Conservation (phyloP, 441 rosid genomes). For the Populus trichocarpa region DNA sequence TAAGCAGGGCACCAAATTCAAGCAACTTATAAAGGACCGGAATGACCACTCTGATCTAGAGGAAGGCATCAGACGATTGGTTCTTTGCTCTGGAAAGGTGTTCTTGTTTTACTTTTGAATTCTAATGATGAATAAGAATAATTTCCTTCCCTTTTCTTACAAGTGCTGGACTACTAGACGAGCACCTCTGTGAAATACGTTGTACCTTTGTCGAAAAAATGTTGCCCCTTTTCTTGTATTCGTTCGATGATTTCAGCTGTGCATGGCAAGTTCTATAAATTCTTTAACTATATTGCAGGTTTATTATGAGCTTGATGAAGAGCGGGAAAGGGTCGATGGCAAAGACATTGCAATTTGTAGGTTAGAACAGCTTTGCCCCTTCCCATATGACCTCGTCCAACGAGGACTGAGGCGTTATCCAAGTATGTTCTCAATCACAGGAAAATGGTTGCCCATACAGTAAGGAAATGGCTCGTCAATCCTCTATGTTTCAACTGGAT, state of each 20-base stretch:
- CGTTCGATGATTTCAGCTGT: too few relatives aligned
- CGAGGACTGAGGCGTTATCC: slow-evolving; percentile 93
- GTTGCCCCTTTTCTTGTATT: too few relatives aligned
- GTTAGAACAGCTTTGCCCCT: slow-evolving; percentile 92
- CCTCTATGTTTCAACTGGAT: neutral
- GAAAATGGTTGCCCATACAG: too few relatives aligned
- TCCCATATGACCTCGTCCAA: slow-evolving; percentile 87
- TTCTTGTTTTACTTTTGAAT: slow-evolving; percentile 9
- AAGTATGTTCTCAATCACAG: slow-evolving; percentile 41
- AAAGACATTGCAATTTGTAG: slow-evolving; percentile 87
- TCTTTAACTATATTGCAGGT: slow-evolving; percentile 36
- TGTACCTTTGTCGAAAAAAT: too few relatives aligned
- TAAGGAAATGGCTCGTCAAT: too few relatives aligned
- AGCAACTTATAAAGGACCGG: slow-evolving; percentile 92
- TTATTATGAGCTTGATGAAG: slow-evolving; percentile 91
- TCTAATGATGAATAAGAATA: too few relatives aligned
- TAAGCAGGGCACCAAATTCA: slow-evolving; percentile 95
- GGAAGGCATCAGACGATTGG: slow-evolving; percentile 82
- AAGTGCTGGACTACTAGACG: too few relatives aligned
- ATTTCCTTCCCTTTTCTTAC: too few relatives aligned
- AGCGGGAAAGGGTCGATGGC: slow-evolving; percentile 66
- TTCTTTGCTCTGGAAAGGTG: slow-evolving; percentile 98
- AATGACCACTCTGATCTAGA: slow-evolving; percentile 79
- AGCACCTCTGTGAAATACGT: too few relatives aligned
- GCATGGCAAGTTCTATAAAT: too few relatives aligned